phyloP scores from a whole-genome alignment of 2,329 filamentous ascomycete species.

The Colletotrichum neosansevieriae region DNA sequence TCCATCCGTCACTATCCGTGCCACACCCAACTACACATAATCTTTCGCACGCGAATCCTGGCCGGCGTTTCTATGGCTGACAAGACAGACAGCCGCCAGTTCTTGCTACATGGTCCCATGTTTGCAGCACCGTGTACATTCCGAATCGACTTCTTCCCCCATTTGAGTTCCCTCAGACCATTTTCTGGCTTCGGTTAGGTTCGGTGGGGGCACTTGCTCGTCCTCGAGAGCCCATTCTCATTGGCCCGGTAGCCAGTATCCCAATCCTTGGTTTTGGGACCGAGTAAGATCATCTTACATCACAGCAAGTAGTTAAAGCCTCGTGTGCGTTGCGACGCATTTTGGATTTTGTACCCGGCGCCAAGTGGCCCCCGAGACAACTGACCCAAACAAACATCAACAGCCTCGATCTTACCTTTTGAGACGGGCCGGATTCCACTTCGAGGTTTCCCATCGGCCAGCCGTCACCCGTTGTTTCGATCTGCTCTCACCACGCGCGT shows the following conservation, averaged over 20 bases:
- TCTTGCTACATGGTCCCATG: background rate
- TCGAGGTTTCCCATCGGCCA: constrained; percentile 1
- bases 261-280: constrained; percentile 22
- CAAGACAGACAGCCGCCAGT: background rate
- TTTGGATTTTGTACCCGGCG: background rate
- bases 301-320: constrained; percentile 7
- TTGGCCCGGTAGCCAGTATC: constrained; percentile 7
- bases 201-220: constrained; percentile 21
- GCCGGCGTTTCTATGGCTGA: no score
- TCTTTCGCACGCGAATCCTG: no score
- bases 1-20: background rate
- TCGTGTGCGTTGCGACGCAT: background rate
- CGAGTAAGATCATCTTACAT: constrained; percentile 16
- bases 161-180: constrained; percentile 2
- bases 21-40: no score
- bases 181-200: constrained; percentile 18
- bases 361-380: background rate
- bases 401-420: constrained; percentile 1
- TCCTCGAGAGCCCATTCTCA: constrained; percentile 21
- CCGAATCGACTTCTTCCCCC: constrained; percentile 18
- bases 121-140: background rate
- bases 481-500: constrained; percentile 14
- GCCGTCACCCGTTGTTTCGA: constrained; percentile 32
- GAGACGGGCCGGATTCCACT: constrained; percentile 4
- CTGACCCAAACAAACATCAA: background rate